Percentiles rank a stretch among this genome's conserved stretches.
Conservation (phyloP, 768 basidiomycete genomes). For the Exsudoporus frostii region DNA sequence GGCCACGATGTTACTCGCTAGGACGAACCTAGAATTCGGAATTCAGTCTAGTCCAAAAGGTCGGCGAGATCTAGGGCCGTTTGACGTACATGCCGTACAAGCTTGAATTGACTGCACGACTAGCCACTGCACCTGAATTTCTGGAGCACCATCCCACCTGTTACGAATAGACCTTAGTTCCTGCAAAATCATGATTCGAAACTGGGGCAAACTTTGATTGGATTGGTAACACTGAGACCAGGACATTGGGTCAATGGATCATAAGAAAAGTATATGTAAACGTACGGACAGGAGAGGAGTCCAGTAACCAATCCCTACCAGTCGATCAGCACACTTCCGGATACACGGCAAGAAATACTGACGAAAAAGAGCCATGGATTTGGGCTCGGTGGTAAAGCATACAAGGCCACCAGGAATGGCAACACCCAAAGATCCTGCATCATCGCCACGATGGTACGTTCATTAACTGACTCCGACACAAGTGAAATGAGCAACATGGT, state of each 20-base stretch:
- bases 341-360: constrained; percentile 8
- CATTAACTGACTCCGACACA: constrained; percentile 50
- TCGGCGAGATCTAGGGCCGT: neutral
- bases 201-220: constrained; percentile 38
- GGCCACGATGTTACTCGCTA: constrained; percentile 42
- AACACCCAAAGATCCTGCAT: constrained; percentile 56
- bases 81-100: constrained; percentile 50
- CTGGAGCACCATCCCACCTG: constrained; percentile 58
- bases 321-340: neutral
- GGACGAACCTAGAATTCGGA: constrained; percentile 35
- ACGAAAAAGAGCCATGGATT: constrained; percentile 57
- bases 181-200: no score
- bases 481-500: constrained; percentile 50
- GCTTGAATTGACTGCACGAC: constrained; percentile 57
- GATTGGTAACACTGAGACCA: constrained; percentile 40
- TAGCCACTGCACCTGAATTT: constrained; percentile 57
- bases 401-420: constrained; percentile 58
- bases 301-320: constrained; percentile 41
- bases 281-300: constrained; percentile 44
- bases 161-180: neutral
- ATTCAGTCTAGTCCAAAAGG: neutral
- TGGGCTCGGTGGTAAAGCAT: constrained; percentile 43
- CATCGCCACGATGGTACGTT: constrained; percentile 54
- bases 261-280: neutral
- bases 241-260: neutral